Evolutionary conservation across 306 rosid genomes (phyloP).

Genomic region (Parietaria judaica): DNA sequence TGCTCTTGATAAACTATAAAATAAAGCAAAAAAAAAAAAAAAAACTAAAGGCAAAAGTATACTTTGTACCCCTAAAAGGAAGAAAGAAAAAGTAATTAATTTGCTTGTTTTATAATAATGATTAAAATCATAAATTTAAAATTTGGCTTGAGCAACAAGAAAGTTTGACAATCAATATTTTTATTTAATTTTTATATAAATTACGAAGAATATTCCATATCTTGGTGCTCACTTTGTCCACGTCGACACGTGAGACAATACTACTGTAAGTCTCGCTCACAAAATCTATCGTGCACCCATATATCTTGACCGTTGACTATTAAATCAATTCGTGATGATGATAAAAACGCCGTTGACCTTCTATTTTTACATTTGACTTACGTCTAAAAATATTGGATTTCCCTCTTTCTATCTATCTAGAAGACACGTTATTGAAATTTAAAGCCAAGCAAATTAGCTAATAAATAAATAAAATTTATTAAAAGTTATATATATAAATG

Average conservation of each 20-base stretch:
- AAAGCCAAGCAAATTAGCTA: too few species aligned
- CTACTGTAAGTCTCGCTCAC: neutral
- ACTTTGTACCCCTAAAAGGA: neutral
- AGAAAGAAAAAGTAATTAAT: neutral
- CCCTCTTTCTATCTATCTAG: too few species aligned
- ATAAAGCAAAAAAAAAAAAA: neutral
- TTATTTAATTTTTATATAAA: neutral
- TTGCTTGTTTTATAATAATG: neutral
- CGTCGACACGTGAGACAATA: neutral
- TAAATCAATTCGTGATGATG: neutral
- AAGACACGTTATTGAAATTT: too few species aligned
- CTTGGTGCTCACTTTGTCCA: neutral
- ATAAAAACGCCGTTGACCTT: neutral
- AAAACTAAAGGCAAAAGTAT: neutral
- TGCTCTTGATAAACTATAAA: too few species aligned
- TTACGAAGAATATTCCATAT: neutral
- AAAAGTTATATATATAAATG: too few species aligned
- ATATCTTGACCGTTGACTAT: neutral
- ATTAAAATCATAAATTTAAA: neutral
- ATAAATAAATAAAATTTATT: too few species aligned
- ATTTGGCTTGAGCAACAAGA: conserved; percentile 6
- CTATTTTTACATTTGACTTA: neutral
- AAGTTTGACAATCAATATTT: neutral
- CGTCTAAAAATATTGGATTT: too few species aligned
- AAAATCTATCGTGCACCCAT: neutral